phyloP scores from a whole-genome alignment of 306 rosid genomes.

The Prinsepia uniflora region DNA sequence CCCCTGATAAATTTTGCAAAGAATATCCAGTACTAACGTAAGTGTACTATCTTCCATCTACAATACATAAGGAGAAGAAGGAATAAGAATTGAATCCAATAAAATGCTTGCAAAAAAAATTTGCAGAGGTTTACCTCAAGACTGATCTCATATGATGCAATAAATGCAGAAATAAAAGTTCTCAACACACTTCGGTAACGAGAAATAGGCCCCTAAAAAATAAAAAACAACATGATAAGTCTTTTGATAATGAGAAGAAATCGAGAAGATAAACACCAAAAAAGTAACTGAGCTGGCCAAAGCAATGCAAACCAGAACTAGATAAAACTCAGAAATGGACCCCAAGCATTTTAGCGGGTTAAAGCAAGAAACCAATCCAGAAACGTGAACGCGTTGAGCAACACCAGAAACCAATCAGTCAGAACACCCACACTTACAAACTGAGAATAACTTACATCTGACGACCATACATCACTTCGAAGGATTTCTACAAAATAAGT shows the following conservation, averaged over 20 bases:
- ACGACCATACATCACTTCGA: conserved; percentile 65
- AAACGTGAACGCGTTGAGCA: conserved; percentile 7
- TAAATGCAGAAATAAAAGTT: conserved; percentile 78
- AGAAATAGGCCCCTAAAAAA: conserved; percentile 64
- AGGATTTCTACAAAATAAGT: conserved; percentile 66
- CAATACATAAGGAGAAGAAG: conserved; percentile 31
- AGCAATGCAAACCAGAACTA: neutral
- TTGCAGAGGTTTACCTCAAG: conserved; percentile 54
- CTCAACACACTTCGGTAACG: conserved; percentile 87
- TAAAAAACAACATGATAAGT: conserved; percentile 7
- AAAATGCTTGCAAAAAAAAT: conserved; percentile 20
- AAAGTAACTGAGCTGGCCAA: neutral
- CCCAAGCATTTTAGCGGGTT: conserved; percentile 5
- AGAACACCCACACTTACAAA: conserved; percentile 21
- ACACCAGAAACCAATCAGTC: conserved; percentile 20
- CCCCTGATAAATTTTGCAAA: conserved; percentile 86
- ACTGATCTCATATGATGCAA: conserved; percentile 90
- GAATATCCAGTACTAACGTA: conserved; percentile 65
- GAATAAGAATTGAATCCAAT: conserved; percentile 32
- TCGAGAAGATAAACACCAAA: conserved; percentile 1
- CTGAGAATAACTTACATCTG: conserved; percentile 63
- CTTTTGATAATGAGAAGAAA: conserved; percentile 14
- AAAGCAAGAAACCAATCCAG: conserved; percentile 7
- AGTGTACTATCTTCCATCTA: conserved; percentile 67
- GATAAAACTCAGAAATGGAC: conserved; percentile 7